phyloP scores from a whole-genome alignment of 108 stramenopile species.

The Conticribra weissflogii region DNA sequence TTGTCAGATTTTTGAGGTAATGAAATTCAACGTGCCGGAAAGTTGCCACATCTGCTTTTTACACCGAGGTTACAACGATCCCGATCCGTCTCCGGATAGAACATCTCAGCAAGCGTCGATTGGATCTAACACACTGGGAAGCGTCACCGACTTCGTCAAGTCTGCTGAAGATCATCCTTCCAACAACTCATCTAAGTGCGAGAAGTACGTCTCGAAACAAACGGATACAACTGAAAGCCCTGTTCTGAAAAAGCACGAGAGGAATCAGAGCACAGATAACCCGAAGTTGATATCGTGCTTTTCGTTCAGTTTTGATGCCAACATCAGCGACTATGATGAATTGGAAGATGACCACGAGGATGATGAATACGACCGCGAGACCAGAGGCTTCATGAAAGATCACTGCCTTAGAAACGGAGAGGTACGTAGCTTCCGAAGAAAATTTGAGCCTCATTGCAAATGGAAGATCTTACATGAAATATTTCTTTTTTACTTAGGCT shows the following conservation, averaged over 20 bases:
- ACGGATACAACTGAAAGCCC: too few species aligned
- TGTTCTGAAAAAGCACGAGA: too few species aligned
- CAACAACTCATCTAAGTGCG: too few species aligned
- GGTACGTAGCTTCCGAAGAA: too few species aligned
- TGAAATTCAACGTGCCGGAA: constrained; percentile 29
- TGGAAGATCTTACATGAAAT: too few species aligned
- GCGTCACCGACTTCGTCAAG: not conserved
- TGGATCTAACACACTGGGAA: not conserved
- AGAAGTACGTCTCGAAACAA: too few species aligned
- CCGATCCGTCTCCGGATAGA: constrained; percentile 22
- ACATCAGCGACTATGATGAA: constrained; percentile 44
- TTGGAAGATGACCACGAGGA: constrained; percentile 44
- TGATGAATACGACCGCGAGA: constrained; percentile 52
- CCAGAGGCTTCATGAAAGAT: constrained; percentile 60
- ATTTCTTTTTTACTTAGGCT: too few species aligned
- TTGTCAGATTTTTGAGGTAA: constrained; percentile 61
- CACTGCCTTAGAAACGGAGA: constrained; percentile 61
- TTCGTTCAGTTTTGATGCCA: constrained; percentile 30
- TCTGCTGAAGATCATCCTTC: too few species aligned
- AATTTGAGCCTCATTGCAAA: too few species aligned
- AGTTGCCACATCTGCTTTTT: constrained; percentile 51
- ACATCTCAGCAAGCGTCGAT: not conserved
- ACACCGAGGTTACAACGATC: constrained; percentile 33
- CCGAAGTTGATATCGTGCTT: constrained; percentile 12
- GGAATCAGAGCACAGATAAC: too few species aligned